Conservation (phyloP, 352 stramenopile genomes). For the Globisporangium paddicum region DNA sequence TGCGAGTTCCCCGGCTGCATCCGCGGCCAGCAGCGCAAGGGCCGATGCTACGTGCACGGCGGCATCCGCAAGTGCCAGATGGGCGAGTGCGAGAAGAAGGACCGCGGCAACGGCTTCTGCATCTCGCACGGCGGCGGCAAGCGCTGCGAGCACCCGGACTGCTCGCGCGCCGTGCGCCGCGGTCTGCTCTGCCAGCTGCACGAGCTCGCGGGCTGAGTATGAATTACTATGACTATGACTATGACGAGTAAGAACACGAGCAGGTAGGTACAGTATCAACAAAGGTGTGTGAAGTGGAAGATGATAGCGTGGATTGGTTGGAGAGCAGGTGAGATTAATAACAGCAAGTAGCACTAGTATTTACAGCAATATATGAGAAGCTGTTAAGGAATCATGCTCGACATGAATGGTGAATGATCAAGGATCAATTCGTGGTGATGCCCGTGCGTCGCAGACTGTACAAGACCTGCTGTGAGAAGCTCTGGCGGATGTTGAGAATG, state of each 20-base stretch:
- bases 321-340: not conserved
- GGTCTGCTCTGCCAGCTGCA: slow-evolving; percentile 27
- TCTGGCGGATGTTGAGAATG: too few relatives aligned
- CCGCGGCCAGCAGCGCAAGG: slow-evolving; percentile 77
- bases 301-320: not conserved
- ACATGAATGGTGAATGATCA: too few relatives aligned
- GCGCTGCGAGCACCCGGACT: slow-evolving; percentile 21
- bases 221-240: too few relatives aligned
- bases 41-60: slow-evolving; percentile 79
- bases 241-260: too few relatives aligned
- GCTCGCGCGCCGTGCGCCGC: slow-evolving; percentile 24
- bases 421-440: too few relatives aligned
- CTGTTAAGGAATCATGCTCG: too few relatives aligned
- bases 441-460: too few relatives aligned
- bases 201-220: slow-evolving; percentile 6
- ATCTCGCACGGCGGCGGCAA: slow-evolving; percentile 38
- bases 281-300: not conserved
- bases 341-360: not conserved
- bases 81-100: slow-evolving; percentile 78
- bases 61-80: slow-evolving; percentile 80
- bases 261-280: not conserved
- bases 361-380: too few relatives aligned
- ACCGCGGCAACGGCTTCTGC: slow-evolving; percentile 65
- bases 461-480: too few relatives aligned
- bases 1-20: slow-evolving; percentile 70